Evolutionary conservation across 2,329 filamentous ascomycete genomes (phyloP).

Genomic region (Calonectria montana): DNA sequence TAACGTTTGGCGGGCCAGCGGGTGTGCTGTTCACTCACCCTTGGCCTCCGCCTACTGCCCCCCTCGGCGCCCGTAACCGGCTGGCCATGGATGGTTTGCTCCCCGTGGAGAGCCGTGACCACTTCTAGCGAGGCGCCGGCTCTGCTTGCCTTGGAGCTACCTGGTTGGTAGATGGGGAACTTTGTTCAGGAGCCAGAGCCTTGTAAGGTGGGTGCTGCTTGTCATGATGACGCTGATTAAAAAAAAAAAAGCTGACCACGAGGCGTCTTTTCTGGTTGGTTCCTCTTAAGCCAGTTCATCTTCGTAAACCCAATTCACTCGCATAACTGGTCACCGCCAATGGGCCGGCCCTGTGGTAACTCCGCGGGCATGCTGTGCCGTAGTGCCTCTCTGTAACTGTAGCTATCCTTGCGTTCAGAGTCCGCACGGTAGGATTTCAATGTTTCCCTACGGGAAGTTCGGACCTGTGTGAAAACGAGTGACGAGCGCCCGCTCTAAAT

Average conservation of each 20-base stretch:
- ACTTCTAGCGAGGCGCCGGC: background rate
- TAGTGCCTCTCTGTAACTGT: background rate
- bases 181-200: background rate
- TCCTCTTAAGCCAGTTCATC: background rate
- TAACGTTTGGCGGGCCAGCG: constrained; percentile 22
- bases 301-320: constrained; percentile 17
- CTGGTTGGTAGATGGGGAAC: background rate
- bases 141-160: background rate
- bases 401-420: constrained; percentile 10
- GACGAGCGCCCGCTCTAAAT: background rate
- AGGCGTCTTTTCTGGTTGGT: constrained; percentile 2
- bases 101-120: constrained; percentile 4
- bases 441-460: constrained; percentile 17
- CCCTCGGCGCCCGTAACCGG: constrained; percentile 31
- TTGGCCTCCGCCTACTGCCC: constrained; percentile 12
- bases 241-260: background rate
- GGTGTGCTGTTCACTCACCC: background rate
- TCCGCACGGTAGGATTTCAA: background rate
- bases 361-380: constrained; percentile 2
- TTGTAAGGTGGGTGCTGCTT: background rate
- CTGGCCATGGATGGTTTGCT: constrained; percentile 1
- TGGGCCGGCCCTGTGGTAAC: background rate
- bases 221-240: constrained; percentile 14
- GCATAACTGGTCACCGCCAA: background rate
- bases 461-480: constrained; percentile 4